Evolutionary conservation across 1,284 basidiomycete species (phyloP), one percentile per base, ranked within the genome.

Genomic region (Grifola frondosa): DNA sequence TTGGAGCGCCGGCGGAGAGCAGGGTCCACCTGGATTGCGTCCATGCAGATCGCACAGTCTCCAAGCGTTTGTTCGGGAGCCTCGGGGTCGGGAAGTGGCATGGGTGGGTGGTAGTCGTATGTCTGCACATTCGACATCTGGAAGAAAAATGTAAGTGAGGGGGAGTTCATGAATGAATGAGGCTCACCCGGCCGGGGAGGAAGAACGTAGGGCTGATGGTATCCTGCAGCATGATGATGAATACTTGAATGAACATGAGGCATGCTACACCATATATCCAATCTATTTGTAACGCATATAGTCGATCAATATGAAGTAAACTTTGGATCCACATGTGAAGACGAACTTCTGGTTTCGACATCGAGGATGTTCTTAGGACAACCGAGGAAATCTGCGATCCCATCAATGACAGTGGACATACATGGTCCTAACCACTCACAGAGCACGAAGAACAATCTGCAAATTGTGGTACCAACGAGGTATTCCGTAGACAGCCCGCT

Each of bases 21-120:
- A 61, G 63, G 63, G 37, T 81, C 78, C n/a, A 81, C 66, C 30
- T 78, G 59, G 48, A 94, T 93, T 7, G 81, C 76, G 48, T 95
- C 91, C 88, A 94, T 92, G 61, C 91, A 95, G 48, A 95, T 94
- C 4, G 88, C 81, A 56, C 91, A 95, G 57, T 93, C 89, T 5
- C 85, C 89, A 13, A 92, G 70, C 9, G 81, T 78, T 50, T 81
- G 76, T 30, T 83, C 80, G 2, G 83, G 80, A 6, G 84, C 75
- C 63, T 92, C 89, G 0, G 82, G 63, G 57, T 92, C 88, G 1
- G 83, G 72, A 2, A 77, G 58, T 1, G 86, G 84, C 30, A 94
- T 66, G 2, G 78, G 70, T 8, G 90, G 91, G 62, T 94, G 91
- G 60, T 93, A 95, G 60, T 95, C 79, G 67, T 94, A 91, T 22